Evolutionary conservation across 2,329 filamentous ascomycete genomes (phyloP).

Genomic region (Fusarium sp.): DNA sequence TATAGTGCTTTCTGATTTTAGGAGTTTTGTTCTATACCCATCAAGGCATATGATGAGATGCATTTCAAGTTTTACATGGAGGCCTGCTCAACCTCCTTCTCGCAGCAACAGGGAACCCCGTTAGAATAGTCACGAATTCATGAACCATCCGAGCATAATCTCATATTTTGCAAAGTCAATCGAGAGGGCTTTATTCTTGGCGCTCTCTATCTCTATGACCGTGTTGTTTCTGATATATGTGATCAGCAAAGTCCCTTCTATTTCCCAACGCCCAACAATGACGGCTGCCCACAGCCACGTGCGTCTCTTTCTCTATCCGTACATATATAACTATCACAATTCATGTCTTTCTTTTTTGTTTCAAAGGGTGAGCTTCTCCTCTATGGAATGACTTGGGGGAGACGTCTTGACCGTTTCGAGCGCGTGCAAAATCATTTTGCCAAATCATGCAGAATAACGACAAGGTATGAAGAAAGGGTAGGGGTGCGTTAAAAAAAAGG

Average conservation of each 20-base stretch:
- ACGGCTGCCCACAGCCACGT: conserved; percentile 33
- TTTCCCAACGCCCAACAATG: conserved; percentile 46
- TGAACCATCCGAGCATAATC: background rate
- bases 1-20: background rate
- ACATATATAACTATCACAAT: conserved; percentile 42
- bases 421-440: conserved; percentile 5
- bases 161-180: conserved; percentile 19
- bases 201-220: conserved; percentile 43
- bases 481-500: background rate
- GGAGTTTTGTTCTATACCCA: conserved; percentile 16
- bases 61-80: background rate
- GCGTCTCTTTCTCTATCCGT: conserved; percentile 39
- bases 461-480: conserved; percentile 27
- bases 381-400: conserved; percentile 23
- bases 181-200: conserved; percentile 40
- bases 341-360: conserved; percentile 27
- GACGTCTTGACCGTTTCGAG: conserved; percentile 16
- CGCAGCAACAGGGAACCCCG: background rate
- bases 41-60: conserved; percentile 1
- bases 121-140: background rate
- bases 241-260: conserved; percentile 39
- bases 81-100: background rate
- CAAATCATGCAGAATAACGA: conserved; percentile 33
- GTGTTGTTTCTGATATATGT: conserved; percentile 35
- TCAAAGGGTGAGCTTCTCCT: conserved; percentile 19